A percentile compares a stretch with the other conserved stretches of the same genome.
These are phyloP conservation scores for Zasmidium cellare DNA, from an alignment of 2,329 filamentous ascomycete genomes.

Conservation along the genomic window DNA sequence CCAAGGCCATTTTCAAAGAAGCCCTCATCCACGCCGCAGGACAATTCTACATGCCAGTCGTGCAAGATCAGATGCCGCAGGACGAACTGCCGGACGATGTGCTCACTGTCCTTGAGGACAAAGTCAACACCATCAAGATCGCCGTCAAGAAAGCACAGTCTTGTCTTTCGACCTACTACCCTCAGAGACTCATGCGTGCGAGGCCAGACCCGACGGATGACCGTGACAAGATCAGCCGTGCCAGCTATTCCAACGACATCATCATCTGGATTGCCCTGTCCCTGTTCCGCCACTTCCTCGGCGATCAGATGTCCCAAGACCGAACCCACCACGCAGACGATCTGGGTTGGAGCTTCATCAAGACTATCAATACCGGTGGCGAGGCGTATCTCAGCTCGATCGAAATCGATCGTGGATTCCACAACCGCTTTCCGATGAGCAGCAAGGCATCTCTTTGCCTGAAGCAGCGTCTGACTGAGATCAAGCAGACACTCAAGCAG, in stretches of 20 bases:
- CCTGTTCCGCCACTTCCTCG: slow-evolving; percentile 51
- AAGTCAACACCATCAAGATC: slow-evolving; percentile 30
- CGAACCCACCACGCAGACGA: slow-evolving; percentile 42
- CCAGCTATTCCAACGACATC: slow-evolving; percentile 50
- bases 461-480: slow-evolving; percentile 41
- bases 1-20: slow-evolving; percentile 47
- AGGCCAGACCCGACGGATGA: slow-evolving; percentile 28
- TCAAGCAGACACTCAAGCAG: slow-evolving; percentile 45
- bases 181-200: slow-evolving; percentile 28
- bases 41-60: slow-evolving; percentile 36
- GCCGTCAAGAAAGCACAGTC: slow-evolving; percentile 30
- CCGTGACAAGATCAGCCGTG: slow-evolving; percentile 39
- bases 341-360: slow-evolving; percentile 50
- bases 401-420: slow-evolving; percentile 39
- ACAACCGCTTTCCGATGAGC: slow-evolving; percentile 45
- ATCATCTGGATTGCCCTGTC: slow-evolving; percentile 52
- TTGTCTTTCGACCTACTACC: slow-evolving; percentile 39
- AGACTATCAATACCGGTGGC: slow-evolving; percentile 40
- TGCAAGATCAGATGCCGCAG: slow-evolving; percentile 24
- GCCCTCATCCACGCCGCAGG: slow-evolving; percentile 47
- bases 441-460: slow-evolving; percentile 45
- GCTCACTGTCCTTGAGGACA: slow-evolving; percentile 32
- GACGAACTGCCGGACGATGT: slow-evolving; percentile 24
- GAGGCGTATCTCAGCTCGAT: slow-evolving; percentile 45
- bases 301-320: slow-evolving; percentile 41